Evolutionary conservation across 1,284 basidiomycete genomes (phyloP).

Genomic region (Pascua sp.): DNA sequence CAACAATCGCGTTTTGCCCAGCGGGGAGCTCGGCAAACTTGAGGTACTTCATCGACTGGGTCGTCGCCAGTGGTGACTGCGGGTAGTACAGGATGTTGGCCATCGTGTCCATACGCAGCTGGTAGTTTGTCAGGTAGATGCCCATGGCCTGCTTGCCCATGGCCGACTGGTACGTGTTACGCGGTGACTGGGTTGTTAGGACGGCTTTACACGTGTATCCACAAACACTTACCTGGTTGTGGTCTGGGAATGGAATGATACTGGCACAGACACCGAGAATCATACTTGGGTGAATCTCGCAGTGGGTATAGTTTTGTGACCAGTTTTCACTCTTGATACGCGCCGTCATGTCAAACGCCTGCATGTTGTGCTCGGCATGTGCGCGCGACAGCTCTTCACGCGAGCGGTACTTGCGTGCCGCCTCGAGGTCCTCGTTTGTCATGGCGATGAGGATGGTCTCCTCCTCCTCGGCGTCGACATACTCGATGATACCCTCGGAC

Average conservation of each 20-base stretch:
- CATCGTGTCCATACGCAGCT: constrained; percentile 98
- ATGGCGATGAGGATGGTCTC: constrained; percentile 99
- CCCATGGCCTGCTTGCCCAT: constrained; percentile 99
- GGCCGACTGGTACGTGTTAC: constrained; percentile 98
- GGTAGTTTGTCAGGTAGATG: constrained; percentile 94
- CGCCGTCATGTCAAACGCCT: constrained; percentile 73
- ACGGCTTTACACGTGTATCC: background rate
- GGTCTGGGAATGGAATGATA: constrained; percentile 99
- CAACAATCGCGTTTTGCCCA: constrained; percentile 96
- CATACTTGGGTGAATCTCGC: constrained; percentile 99
- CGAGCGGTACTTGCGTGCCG: constrained; percentile 52
- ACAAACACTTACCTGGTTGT: constrained; percentile 77
- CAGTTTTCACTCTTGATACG: constrained; percentile 76
- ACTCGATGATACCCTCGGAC: constrained; percentile 84
- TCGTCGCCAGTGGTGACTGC: constrained; percentile 97
- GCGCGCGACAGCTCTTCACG: constrained; percentile 48
- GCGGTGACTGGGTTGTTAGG: constrained; percentile 67
- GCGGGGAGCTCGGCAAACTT: constrained; percentile 97
- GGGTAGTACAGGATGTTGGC: constrained; percentile 97
- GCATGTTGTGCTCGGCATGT: constrained; percentile 54
- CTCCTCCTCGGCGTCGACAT: constrained; percentile 97
- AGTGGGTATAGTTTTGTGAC: constrained; percentile 94
- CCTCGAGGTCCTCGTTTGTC: constrained; percentile 92
- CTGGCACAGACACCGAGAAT: constrained; percentile 96
- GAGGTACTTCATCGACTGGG: constrained; percentile 97